Conservation (phyloP, 371 early-diverging fungal genomes). For the Syncephalastrum sp. region DNA sequence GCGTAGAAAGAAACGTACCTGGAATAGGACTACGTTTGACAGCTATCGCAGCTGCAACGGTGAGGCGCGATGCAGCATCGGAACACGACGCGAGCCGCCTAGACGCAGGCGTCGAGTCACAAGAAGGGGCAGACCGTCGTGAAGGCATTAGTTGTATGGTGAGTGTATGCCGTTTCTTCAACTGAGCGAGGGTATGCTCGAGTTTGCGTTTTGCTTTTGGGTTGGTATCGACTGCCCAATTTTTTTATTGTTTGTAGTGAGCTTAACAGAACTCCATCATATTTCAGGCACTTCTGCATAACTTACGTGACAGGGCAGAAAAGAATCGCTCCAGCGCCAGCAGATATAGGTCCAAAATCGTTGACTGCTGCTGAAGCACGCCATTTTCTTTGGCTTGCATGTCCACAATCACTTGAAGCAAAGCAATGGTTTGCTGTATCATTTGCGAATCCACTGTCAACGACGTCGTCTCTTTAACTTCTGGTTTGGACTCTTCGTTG, state of each 20-base stretch:
- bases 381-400: slow-evolving; percentile 27
- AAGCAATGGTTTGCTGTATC: slow-evolving; percentile 46
- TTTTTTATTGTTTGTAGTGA: neutral
- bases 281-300: neutral
- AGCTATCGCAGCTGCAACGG: slow-evolving; percentile 54
- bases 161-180: slow-evolving; percentile 18
- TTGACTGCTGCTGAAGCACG: slow-evolving; percentile 23
- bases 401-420: slow-evolving; percentile 47
- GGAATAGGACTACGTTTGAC: slow-evolving; percentile 71
- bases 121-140: slow-evolving; percentile 12
- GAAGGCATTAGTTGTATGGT: slow-evolving; percentile 11
- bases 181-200: slow-evolving; percentile 31
- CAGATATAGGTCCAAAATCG: slow-evolving; percentile 54
- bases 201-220: slow-evolving; percentile 38
- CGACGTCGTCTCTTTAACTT: slow-evolving; percentile 1
- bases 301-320: slow-evolving; percentile 53
- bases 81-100: slow-evolving; percentile 27
- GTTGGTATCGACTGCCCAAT: slow-evolving; percentile 45
- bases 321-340: slow-evolving; percentile 47
- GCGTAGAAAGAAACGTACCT: slow-evolving; percentile 16
- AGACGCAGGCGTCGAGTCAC: slow-evolving; percentile 4
- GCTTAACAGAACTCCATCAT: neutral
- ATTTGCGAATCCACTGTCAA: slow-evolving; percentile 34
- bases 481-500: no score
- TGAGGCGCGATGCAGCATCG: slow-evolving; percentile 49